Conservation (phyloP, 2,329 filamentous ascomycete species). For the Stromatinia cepivora region DNA sequence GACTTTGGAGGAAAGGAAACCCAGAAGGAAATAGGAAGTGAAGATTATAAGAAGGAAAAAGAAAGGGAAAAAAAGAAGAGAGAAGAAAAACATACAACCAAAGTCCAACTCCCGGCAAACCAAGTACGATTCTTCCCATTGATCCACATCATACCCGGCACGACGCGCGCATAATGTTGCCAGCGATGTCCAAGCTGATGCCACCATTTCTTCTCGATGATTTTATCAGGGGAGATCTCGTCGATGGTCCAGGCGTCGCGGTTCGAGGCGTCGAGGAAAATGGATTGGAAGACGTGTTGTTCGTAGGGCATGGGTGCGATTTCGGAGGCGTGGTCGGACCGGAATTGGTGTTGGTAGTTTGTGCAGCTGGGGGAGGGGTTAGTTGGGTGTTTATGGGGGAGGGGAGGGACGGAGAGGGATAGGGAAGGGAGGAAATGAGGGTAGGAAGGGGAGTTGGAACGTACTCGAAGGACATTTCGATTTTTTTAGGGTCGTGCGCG, state of each 20-base stretch:
- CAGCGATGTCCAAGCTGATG: constrained; percentile 60
- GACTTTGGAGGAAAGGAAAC: no score
- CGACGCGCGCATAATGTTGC: constrained; percentile 63
- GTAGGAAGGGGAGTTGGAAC: not conserved
- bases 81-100: constrained; percentile 32
- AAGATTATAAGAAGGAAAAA: no score
- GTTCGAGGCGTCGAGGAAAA: constrained; percentile 61
- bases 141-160: constrained; percentile 72
- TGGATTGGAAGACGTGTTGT: constrained; percentile 49
- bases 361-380: constrained; percentile 49
- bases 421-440: no score
- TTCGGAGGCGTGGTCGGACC: constrained; percentile 36
- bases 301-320: constrained; percentile 5
- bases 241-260: constrained; percentile 58
- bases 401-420: no score
- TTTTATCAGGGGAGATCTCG: constrained; percentile 58
- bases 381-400: not conserved
- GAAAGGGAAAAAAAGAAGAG: not conserved
- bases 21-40: no score
- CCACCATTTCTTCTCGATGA: constrained; percentile 67
- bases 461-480: constrained; percentile 69
- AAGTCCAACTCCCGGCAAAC: constrained; percentile 38
- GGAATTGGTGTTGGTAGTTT: constrained; percentile 74
- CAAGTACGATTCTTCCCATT: constrained; percentile 62
- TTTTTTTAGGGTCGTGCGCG: constrained; percentile 53